A percentile compares a stretch with the other conserved stretches of the same genome.
phyloP scores from a whole-genome alignment of 768 basidiomycete genomes.

The Myochromella boudieri region DNA sequence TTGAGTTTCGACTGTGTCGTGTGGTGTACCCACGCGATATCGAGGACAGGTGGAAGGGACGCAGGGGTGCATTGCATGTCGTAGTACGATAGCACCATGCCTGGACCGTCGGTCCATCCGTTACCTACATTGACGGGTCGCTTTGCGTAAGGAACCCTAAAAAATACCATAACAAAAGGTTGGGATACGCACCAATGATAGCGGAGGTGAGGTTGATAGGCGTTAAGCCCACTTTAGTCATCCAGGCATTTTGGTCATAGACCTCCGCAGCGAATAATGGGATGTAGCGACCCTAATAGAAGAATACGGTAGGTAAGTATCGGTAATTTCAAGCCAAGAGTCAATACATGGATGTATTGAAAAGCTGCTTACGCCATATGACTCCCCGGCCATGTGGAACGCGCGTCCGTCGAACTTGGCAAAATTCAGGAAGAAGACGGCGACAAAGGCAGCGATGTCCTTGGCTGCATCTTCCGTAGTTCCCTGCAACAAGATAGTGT shows the following conservation, averaged over 20 bases:
- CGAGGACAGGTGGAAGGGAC: conserved; percentile 44
- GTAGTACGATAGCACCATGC: conserved; percentile 38
- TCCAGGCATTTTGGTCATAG: conserved; percentile 64
- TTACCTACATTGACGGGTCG: conserved; percentile 40
- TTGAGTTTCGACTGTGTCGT: conserved; percentile 39
- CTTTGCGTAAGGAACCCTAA: not conserved
- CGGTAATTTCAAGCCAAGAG: too few species aligned
- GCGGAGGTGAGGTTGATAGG: conserved; percentile 66
- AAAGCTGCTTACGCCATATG: conserved; percentile 58
- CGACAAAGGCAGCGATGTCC: conserved; percentile 55
- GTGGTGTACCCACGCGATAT: conserved; percentile 49
- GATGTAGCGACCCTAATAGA: conserved; percentile 60
- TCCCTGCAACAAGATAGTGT: conserved; percentile 57
- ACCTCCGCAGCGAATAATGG: conserved; percentile 77
- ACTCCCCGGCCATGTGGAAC: conserved; percentile 73
- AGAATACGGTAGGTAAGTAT: not conserved
- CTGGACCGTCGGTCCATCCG: conserved; percentile 57
- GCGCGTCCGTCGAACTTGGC: conserved; percentile 63
- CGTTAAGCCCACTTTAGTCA: conserved; percentile 53
- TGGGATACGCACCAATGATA: conserved; percentile 57
- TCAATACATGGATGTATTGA: too few species aligned
- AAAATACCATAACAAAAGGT: not conserved
- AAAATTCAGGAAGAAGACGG: conserved; percentile 76
- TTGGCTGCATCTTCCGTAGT: not conserved
- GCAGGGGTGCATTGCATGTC: conserved; percentile 58